Evolutionary conservation across 495 filamentous ascomycete genomes (phyloP), one percentile per base, ranked within the genome.

Genomic region (Podospora australis): DNA sequence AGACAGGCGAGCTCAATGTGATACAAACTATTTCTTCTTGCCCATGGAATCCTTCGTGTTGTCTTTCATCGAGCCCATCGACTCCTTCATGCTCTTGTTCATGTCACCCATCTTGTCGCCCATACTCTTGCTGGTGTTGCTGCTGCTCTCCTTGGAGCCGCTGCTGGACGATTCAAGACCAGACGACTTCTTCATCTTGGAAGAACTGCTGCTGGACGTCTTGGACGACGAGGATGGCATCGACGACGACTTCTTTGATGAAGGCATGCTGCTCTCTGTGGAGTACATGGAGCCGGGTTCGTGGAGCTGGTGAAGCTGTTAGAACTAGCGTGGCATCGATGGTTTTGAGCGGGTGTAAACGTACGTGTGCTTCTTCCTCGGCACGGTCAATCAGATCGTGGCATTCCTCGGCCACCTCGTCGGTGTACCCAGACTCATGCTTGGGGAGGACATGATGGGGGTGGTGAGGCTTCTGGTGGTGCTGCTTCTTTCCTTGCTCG

Each of bases 301-400:
- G 22, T 58, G 57, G 32, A 62, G 50, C 56, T 56, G 19, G 6
- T 7, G 1, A 7, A 9, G 7, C 2, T 21, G 35, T 39, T 34
- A 24, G 13, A 2, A 10, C n/a, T 17, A 29, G 14, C n/a, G 16
- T 24, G 22, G 17, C 22, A 34, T 14, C 2, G 16, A n/a, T n/a
- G n/a, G n/a, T n/a, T n/a, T n/a, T 21, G 30, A 17, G 17, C 10
- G 29, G 19, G 6, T 8, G 11, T 19, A 14, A 24, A 43, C 51
- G 19, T 30, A 63, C 59, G 34, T 63, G 60, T 1, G 60, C 57
- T 30, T 60, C 49, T 44, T 63, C 57, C 49, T 63, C 60, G 41
- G 60, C 60, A 14, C 42, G 44, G 39, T 63, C 54, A 40, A 63
- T 63, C 29, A 63, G 23, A 32, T 63, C 60, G 45, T 63, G 60